phyloP scores from a whole-genome alignment of 176 grass and related monocot genomes.

The Carex myosuroides region DNA sequence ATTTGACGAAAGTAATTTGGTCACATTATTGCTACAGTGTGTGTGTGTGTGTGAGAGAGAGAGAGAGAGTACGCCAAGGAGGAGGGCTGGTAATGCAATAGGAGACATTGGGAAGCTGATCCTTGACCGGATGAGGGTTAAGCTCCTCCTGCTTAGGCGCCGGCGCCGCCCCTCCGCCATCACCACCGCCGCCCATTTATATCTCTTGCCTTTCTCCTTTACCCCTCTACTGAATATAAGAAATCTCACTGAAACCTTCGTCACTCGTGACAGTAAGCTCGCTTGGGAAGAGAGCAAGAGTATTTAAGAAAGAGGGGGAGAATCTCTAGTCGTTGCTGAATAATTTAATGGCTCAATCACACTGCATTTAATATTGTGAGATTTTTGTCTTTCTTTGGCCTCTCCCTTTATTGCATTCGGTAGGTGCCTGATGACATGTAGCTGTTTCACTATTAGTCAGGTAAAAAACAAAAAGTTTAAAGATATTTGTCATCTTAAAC shows the following conservation, averaged over 20 bases:
- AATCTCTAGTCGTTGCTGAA: not conserved
- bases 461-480: too few relatives aligned
- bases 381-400: constrained; percentile 11
- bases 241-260: constrained; percentile 16
- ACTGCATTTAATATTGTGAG: not conserved
- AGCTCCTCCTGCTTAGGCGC: constrained; percentile 30
- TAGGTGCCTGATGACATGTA: not conserved
- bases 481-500: not conserved
- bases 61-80: constrained; percentile 32
- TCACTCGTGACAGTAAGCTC: not conserved
- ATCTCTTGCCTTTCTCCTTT: not conserved
- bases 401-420: constrained; percentile 1
- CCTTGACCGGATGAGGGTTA: constrained; percentile 33
- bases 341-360: constrained; percentile 8
- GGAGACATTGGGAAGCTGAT: constrained; percentile 36
- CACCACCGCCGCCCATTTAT: constrained; percentile 6
- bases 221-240: not conserved
- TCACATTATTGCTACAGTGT: not conserved
- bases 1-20: not conserved
- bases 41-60: not conserved
- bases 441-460: not conserved
- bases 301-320: not conserved
- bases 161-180: constrained; percentile 25
- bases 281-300: not conserved
- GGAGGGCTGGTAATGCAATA: constrained; percentile 46